Conservation (phyloP, 495 filamentous ascomycete genomes). For the Xylaria cubensis region DNA sequence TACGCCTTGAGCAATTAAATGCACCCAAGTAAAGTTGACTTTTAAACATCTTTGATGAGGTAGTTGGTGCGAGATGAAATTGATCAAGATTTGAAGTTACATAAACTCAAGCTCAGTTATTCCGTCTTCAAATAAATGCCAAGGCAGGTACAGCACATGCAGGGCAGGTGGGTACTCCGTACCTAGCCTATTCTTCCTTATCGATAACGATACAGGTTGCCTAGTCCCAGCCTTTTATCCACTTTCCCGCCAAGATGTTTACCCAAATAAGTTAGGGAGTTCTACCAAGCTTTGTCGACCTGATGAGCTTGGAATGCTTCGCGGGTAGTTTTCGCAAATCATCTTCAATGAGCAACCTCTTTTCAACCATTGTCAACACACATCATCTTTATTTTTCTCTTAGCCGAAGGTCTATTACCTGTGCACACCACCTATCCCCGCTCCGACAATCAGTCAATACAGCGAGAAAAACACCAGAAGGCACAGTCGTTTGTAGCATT, state of each 20-base stretch:
- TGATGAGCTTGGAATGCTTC: conserved; percentile 2
- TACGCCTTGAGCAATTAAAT: too few relatives aligned
- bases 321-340: not conserved
- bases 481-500: not conserved
- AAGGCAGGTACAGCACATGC: too few relatives aligned
- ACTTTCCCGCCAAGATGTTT: not conserved
- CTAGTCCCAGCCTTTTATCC: not conserved
- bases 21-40: not conserved
- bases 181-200: not conserved
- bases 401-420: not conserved
- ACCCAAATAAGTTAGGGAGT: conserved; percentile 2
- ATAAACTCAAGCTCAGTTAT: not conserved
- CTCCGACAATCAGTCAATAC: not conserved
- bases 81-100: not conserved
- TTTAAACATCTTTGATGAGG: not conserved
- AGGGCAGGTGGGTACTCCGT: too few relatives aligned
- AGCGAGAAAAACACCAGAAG: not conserved
- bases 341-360: not conserved
- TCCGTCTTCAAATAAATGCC: too few relatives aligned
- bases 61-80: not conserved
- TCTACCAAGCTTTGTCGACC: not conserved
- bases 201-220: not conserved
- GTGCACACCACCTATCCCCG: not conserved
- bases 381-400: not conserved
- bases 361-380: not conserved